Percentiles rank a stretch among this genome's conserved stretches.
These are phyloP conservation scores for Cladophialophora chaetospira DNA, from an alignment of 2,329 filamentous ascomycete species.

Conservation along the genomic window DNA sequence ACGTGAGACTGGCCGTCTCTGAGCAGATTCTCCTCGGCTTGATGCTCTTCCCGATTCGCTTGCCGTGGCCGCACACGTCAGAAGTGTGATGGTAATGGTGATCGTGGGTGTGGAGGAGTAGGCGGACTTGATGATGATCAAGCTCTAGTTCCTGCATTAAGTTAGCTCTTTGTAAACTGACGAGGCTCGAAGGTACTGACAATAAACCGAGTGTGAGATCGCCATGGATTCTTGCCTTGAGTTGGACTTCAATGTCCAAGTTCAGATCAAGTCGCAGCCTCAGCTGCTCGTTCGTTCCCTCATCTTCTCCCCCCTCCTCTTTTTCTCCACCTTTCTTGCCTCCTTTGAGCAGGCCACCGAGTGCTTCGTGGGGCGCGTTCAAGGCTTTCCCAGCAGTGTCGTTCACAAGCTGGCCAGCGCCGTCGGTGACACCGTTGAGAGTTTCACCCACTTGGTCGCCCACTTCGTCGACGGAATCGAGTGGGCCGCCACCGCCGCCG, in stretches of 20 bases:
- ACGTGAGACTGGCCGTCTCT: not conserved
- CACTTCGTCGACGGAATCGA: slow-evolving; percentile 60
- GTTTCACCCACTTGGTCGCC: slow-evolving; percentile 60
- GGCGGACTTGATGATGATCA: slow-evolving; percentile 9
- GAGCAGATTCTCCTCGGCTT: not conserved
- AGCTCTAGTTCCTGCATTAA: slow-evolving; percentile 30
- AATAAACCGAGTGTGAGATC: slow-evolving; percentile 59
- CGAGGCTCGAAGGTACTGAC: slow-evolving; percentile 39
- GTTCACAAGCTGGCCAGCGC: slow-evolving; percentile 58
- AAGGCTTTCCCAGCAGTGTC: slow-evolving; percentile 53
- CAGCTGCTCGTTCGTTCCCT: slow-evolving; percentile 42
- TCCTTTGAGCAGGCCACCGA: slow-evolving; percentile 38
- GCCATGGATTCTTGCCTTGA: slow-evolving; percentile 67
- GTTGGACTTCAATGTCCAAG: slow-evolving; percentile 63
- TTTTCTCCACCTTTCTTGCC: slow-evolving; percentile 41
- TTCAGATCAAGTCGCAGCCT: slow-evolving; percentile 62
- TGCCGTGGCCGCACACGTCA: not conserved
- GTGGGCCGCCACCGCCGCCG: slow-evolving; percentile 48
- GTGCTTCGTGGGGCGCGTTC: slow-evolving; percentile 45
- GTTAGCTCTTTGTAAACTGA: slow-evolving; percentile 26
- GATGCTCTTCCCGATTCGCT: not conserved
- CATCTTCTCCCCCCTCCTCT: slow-evolving; percentile 21
- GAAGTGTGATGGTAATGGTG: not conserved
- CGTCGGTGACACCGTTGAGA: slow-evolving; percentile 43
- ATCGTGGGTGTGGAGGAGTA: not conserved